phyloP scores from a whole-genome alignment of 495 filamentous ascomycete genomes.

The Aspergillus sparsus region DNA sequence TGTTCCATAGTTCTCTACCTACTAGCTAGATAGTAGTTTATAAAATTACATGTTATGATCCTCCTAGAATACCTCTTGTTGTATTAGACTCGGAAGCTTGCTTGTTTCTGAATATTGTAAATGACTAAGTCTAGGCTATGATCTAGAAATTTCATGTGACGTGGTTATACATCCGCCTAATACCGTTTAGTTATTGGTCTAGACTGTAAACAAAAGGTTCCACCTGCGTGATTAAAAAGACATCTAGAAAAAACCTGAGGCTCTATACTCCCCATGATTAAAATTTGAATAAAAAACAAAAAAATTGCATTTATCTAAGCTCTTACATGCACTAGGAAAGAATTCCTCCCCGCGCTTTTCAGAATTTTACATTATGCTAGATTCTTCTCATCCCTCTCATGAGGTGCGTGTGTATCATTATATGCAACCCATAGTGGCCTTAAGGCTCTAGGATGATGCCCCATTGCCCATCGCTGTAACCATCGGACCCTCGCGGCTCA shows the following conservation, averaged over 20 bases:
- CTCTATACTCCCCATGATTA: not conserved
- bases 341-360: slow-evolving; percentile 9
- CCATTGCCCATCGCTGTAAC: slow-evolving; percentile 24
- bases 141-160: no score
- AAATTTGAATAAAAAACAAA: not conserved
- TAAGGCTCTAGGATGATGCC: slow-evolving; percentile 31
- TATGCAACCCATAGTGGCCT: slow-evolving; percentile 14
- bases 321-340: slow-evolving; percentile 14
- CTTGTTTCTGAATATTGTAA: no score
- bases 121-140: no score
- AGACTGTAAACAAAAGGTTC: no score
- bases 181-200: no score
- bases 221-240: no score
- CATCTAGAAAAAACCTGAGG: no score
- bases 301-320: slow-evolving; percentile 21
- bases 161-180: no score
- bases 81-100: no score
- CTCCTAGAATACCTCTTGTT: no score
- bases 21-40: not conserved
- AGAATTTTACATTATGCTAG: slow-evolving; percentile 13
- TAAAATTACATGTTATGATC: not conserved
- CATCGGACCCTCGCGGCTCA: slow-evolving; percentile 60
- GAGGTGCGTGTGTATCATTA: slow-evolving; percentile 35
- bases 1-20: no score
- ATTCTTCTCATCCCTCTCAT: slow-evolving; percentile 16